Conservation (phyloP, 2,329 filamentous ascomycete genomes). For the Alternaria incomplexa region DNA sequence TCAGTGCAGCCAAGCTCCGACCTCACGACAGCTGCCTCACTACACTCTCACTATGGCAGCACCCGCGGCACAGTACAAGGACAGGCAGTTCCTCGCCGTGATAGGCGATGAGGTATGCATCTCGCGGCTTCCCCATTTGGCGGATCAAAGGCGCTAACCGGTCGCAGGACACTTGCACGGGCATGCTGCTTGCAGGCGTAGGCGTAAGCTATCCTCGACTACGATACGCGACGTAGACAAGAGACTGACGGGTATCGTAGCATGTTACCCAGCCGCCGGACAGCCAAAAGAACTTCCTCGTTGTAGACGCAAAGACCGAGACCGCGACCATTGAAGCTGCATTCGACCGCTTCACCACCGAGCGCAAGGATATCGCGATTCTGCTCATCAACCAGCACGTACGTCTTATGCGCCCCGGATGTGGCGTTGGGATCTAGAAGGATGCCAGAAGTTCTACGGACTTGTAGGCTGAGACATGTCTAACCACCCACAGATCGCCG, state of each 20-base stretch:
- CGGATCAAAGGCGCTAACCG: constrained; percentile 17
- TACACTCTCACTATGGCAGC: constrained; percentile 60
- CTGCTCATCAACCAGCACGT: constrained; percentile 98
- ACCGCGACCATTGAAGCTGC: constrained; percentile 84
- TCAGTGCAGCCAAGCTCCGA: constrained; percentile 23
- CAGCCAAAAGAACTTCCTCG: constrained; percentile 95
- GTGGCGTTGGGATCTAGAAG: neutral
- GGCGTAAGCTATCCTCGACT: constrained; percentile 67
- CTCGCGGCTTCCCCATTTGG: neutral
- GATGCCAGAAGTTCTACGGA: neutral
- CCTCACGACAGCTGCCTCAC: constrained; percentile 24
- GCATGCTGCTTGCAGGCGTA: constrained; percentile 91
- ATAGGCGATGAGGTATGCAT: constrained; percentile 87
- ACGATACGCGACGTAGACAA: neutral
- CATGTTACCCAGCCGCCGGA: constrained; percentile 90
- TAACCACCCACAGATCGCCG: constrained; percentile 72
- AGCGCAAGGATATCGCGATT: constrained; percentile 96
- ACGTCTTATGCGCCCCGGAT: constrained; percentile 32
- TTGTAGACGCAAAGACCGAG: constrained; percentile 94
- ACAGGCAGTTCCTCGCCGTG: constrained; percentile 94
- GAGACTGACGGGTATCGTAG: constrained; percentile 55
- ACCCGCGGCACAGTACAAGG: constrained; percentile 67
- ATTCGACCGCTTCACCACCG: constrained; percentile 85
- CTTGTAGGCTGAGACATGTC: neutral
- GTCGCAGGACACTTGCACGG: constrained; percentile 88